Base-by-base conservation (phyloP, 2,329 filamentous ascomycete species). In the Trichoderma endophyticum region DNA sequence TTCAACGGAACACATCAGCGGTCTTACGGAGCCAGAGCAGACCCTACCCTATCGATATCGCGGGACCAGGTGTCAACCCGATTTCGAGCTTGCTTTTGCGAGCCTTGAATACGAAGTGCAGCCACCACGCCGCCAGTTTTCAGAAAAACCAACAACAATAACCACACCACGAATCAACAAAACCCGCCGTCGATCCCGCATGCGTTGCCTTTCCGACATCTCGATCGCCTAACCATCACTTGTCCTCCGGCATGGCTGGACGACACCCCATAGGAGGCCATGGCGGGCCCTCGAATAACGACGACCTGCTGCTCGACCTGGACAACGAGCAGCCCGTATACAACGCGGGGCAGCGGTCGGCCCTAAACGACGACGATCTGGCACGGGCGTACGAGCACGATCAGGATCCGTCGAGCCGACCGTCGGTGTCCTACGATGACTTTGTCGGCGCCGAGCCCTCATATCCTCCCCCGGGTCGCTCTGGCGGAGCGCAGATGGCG, bases 341-440 rank as follows among this genome's bases (percentile, higher is more conserved):
- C 82, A 89, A 88, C 80, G 87, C 87, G 75, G 94, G 94, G 74
- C 92, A 94, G 81, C 89, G 90, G 72, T 91, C 94, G 64, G 89
- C 92, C n/a, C 85, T 93, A 73, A 91, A 91, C 80, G 94, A 97
- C 80, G 92, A 97, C 76, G 90, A 95, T 75, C 86, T 97, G 62
- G 84, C 95, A 79, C 88, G 90, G 80, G 89, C 89, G 75, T 95
- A 93, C 83, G 88, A 92, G 78, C 90, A 92, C 79, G 87, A 93
- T 78, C 89, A 93, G 75, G 84, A 87, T 76, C 84, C 87, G 61
- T 88, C 88, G 73, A 77, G 90, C 71, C 92, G 95, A 76, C 93
- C 94, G 67, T 98, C 95, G 30, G 90, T 95, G 67, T 97, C 94
- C 72, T 98, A 98, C 83, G 95, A 98, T 86, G 92, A 96, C 78